These are phyloP conservation scores for Trifolium subterraneum DNA, from an alignment of 306 rosid species.

Conservation along the genomic window DNA sequence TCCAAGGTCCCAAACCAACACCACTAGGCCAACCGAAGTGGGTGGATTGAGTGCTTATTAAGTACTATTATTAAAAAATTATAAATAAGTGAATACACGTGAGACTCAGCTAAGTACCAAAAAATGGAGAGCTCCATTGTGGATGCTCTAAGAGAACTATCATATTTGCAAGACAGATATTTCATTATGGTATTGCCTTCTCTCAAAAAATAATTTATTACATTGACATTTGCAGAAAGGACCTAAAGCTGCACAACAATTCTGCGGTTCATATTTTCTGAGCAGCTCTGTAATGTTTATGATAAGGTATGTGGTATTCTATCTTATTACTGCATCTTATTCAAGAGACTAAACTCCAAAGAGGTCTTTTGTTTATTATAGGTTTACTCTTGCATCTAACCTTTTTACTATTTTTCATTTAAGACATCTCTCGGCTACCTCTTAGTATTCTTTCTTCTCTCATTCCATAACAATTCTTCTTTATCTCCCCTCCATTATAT, in stretches of 20 bases:
- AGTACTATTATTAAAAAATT: too few species aligned
- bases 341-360: constrained; percentile 14
- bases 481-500: background rate
- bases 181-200: constrained; percentile 12
- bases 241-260: constrained; percentile 74
- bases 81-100: too few species aligned
- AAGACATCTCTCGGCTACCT: background rate
- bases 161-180: constrained; percentile 1
- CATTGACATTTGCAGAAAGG: constrained; percentile 70
- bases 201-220: constrained; percentile 24
- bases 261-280: constrained; percentile 79
- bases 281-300: constrained; percentile 90
- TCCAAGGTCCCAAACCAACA: too few species aligned
- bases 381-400: background rate
- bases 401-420: background rate
- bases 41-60: too few species aligned
- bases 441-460: constrained; percentile 12
- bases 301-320: constrained; percentile 89
- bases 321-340: constrained; percentile 36
- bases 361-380: constrained; percentile 20
- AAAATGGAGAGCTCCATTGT: too few species aligned
- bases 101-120: too few species aligned
- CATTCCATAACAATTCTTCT: background rate
- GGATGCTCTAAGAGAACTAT: background rate
- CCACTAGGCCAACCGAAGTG: too few species aligned